Percentiles rank a stretch among this genome's conserved stretches.
Conservation (phyloP, 202 grass and related monocot genomes). For the Tripidium arundinaceum region DNA sequence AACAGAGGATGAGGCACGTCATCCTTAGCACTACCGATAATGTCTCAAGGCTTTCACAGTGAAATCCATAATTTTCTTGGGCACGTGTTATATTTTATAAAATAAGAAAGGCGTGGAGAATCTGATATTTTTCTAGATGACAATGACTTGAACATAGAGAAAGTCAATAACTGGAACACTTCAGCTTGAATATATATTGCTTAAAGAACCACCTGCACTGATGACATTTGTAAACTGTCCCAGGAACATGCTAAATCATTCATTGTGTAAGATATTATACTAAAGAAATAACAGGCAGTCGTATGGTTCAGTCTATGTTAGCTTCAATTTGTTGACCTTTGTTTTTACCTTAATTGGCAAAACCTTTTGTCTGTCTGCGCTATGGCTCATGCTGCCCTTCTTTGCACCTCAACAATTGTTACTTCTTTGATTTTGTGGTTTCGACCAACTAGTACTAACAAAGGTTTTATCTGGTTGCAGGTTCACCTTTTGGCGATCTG, state of each 20-base stretch:
- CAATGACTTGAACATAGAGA: background rate
- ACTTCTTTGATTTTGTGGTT: background rate
- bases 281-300: background rate
- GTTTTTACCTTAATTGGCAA: background rate
- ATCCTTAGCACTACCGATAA: background rate
- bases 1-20: background rate
- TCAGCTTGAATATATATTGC: background rate
- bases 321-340: background rate
- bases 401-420: background rate
- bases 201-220: background rate
- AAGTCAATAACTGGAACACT: background rate
- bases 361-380: background rate
- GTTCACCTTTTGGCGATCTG: constrained; percentile 4
- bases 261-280: background rate
- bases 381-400: background rate
- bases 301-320: background rate
- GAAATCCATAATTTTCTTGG: background rate
- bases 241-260: background rate
- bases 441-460: background rate
- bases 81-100: background rate
- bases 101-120: background rate
- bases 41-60: background rate
- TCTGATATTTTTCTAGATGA: background rate
- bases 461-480: constrained; percentile 18
- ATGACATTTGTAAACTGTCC: background rate